A percentile compares a stretch with the other conserved stretches of the same genome.
These are phyloP conservation scores for Venturia carpophila DNA, from an alignment of 2,329 filamentous ascomycete species.

Conservation along the genomic window DNA sequence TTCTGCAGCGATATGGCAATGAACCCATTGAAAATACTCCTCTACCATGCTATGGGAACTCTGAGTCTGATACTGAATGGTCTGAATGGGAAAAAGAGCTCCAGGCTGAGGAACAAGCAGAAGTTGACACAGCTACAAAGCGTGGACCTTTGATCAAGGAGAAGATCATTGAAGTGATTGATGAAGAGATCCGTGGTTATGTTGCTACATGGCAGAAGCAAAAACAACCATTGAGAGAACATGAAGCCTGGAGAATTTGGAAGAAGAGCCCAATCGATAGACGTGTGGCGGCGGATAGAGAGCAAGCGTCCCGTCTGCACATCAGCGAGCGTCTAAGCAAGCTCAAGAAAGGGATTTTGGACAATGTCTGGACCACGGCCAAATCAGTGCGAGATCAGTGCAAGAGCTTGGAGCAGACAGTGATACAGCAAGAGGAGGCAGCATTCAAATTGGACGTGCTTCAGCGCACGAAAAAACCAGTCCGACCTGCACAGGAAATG, in stretches of 20 bases:
- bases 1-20: slow-evolving; percentile 36
- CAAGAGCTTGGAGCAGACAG: slow-evolving; percentile 52
- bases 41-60: slow-evolving; percentile 48
- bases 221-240: slow-evolving; percentile 48
- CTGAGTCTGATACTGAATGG: slow-evolving; percentile 26
- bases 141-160: slow-evolving; percentile 29
- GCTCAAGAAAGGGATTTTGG: slow-evolving; percentile 46
- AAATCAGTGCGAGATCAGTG: slow-evolving; percentile 50
- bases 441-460: slow-evolving; percentile 34
- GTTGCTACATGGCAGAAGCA: slow-evolving; percentile 50
- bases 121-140: slow-evolving; percentile 26
- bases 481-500: background rate
- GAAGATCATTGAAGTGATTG: slow-evolving; percentile 47
- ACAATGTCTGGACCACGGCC: slow-evolving; percentile 46
- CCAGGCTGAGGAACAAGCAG: slow-evolving; percentile 43
- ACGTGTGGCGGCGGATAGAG: background rate
- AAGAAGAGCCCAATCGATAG: slow-evolving; percentile 24
- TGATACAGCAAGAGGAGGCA: slow-evolving; percentile 53
- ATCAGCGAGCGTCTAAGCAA: slow-evolving; percentile 49
- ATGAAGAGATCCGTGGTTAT: slow-evolving; percentile 46
- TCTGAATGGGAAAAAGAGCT: slow-evolving; percentile 25
- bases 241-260: slow-evolving; percentile 57
- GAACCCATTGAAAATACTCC: slow-evolving; percentile 35
- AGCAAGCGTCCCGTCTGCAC: slow-evolving; percentile 34
- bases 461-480: background rate